Evolutionary conservation across 1,139 yeast species (phyloP).

Genomic region (Nadsonia starkeyi-henricii): DNA sequence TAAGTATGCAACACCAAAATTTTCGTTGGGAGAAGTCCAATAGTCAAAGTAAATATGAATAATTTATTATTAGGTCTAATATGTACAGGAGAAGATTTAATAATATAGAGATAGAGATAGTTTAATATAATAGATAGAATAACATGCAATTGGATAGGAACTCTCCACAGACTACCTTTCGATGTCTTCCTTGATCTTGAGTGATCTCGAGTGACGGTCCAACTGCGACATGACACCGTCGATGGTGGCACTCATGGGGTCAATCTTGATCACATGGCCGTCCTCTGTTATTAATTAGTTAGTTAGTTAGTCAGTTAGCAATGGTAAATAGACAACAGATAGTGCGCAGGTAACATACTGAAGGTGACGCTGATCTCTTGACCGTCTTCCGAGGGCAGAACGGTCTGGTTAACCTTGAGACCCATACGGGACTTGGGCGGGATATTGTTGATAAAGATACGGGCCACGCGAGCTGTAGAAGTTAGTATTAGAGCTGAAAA

Average conservation of each 20-base stretch:
- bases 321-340: no score
- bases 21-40: no score
- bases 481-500: no score
- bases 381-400: conserved; percentile 22
- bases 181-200: conserved; percentile 35
- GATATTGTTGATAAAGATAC: conserved; percentile 64
- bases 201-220: conserved; percentile 43
- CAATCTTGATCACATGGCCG: conserved; percentile 53
- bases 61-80: no score
- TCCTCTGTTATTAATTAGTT: conserved; percentile 34
- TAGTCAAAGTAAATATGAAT: no score
- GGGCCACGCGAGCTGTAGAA: conserved; percentile 58
- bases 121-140: no score
- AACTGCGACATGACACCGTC: conserved; percentile 27
- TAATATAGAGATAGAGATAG: no score
- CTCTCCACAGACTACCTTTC: conserved; percentile 5
- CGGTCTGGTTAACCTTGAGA: conserved; percentile 18
- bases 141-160: neutral
- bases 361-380: conserved; percentile 63
- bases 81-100: no score
- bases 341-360: conserved; percentile 26
- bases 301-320: no score
- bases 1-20: no score
- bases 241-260: conserved; percentile 37
- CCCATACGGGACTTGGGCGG: conserved; percentile 36